Base-by-base conservation (phyloP, 352 stramenopile genomes). In the Phytophthora cactorum region DNA sequence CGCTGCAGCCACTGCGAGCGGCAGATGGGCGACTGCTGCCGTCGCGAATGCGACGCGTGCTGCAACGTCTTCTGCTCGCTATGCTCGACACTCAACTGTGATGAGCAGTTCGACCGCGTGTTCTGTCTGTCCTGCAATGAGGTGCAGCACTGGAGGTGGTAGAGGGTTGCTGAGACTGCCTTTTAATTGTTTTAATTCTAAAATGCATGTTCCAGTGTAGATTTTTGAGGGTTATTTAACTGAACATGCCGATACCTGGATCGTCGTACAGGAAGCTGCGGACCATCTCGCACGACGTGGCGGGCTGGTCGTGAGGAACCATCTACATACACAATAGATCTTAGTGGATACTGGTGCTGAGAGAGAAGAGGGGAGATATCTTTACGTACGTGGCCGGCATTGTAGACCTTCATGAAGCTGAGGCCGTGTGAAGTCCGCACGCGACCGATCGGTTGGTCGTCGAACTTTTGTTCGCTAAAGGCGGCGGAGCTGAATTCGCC, bases 1-100 rank as follows among this genome's bases (percentile, higher is more conserved):
- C 63, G 46, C 31, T 94, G 86, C 68, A 56, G 76, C 43, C 85
- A 95, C 62, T 95, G 86, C 46, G 86, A 95, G 52, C 71, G 72
- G 3, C 39, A 29, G 8, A 88, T 91, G 54, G 84, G 82, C 9
- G 47, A 65, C 44, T 93, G 86, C 78, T 95, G 84, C 61, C 43
- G 57, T 1, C 79, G 74, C 41, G 81, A 90, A 43, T 95, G 86
- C 60, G 72, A 82, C 34, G 61, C 65, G 45, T 95, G 86, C 68
- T 55, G 60, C 49, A 60, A 59, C 17, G 57, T 69, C 22, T 95
- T 95, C 54, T 95, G 86, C 72, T 86, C 79, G 38, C 69, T 86
- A n/a, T 95, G 86, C 80, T 91, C 86, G 61, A 95, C 86, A 22
- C 81, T 95, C 64, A 91, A 93, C 78, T 95, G 84, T 50, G 86